Conservation (phyloP, 441 rosid genomes). For the Populus hybrid region DNA sequence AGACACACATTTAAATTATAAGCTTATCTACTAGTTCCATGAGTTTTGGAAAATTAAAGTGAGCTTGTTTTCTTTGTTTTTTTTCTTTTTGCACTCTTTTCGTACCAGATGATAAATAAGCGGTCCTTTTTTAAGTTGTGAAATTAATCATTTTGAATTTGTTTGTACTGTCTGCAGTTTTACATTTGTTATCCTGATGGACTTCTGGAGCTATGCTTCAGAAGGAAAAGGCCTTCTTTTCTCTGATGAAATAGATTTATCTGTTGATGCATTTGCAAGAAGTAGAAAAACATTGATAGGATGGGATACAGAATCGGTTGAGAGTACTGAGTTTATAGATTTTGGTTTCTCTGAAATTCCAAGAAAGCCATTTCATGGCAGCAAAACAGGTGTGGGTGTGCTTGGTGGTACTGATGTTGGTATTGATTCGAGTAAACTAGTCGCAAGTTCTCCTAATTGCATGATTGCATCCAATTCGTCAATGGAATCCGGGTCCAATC, state of each 20-base stretch:
- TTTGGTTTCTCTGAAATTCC: constrained; percentile 36
- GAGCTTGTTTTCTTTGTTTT: background rate
- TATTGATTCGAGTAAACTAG: constrained; percentile 28
- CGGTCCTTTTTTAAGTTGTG: background rate
- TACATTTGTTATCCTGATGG: constrained; percentile 37
- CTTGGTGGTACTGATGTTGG: constrained; percentile 23
- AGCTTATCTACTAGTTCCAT: background rate
- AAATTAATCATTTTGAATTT: constrained; percentile 3
- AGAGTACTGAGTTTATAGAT: constrained; percentile 32
- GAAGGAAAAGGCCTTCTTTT: constrained; percentile 46
- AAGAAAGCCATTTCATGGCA: constrained; percentile 29
- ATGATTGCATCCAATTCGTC: constrained; percentile 20
- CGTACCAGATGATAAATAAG: background rate
- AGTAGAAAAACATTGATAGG: constrained; percentile 36
- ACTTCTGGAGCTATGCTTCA: constrained; percentile 53
- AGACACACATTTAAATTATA: background rate
- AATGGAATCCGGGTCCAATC: no score
- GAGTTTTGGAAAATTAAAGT: background rate
- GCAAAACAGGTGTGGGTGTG: constrained; percentile 15
- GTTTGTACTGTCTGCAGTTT: constrained; percentile 16
- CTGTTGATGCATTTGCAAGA: constrained; percentile 42
- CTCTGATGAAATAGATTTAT: constrained; percentile 40
- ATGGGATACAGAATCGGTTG: constrained; percentile 46
- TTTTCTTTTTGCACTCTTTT: no score
- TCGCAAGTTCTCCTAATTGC: constrained; percentile 24